Percentiles rank a stretch among this genome's conserved stretches.
phyloP scores from a whole-genome alignment of 495 filamentous ascomycete genomes.

The Neurospora hispaniola region DNA sequence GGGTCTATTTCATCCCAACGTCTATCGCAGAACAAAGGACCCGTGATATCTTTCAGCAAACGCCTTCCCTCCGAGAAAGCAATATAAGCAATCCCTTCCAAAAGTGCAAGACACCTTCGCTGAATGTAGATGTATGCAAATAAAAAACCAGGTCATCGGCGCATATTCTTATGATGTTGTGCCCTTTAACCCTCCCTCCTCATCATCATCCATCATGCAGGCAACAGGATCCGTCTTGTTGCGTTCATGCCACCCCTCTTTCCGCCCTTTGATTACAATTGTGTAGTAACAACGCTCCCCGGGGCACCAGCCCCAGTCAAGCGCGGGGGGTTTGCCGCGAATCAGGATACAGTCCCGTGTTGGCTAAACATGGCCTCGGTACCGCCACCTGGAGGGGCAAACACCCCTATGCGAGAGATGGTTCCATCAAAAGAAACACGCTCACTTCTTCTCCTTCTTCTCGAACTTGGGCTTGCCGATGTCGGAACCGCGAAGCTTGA shows the following conservation, averaged over 20 bases:
- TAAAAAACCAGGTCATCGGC: neutral
- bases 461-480: constrained; percentile 69
- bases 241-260: neutral
- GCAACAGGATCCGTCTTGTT: neutral
- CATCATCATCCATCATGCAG: neutral
- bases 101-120: neutral
- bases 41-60: neutral
- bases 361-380: neutral
- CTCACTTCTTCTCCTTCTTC: constrained; percentile 49
- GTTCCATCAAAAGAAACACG: neutral
- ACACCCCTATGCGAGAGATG: neutral
- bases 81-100: neutral
- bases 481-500: constrained; percentile 70
- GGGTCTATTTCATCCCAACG: constrained; percentile 2
- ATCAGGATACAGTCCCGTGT: neutral
- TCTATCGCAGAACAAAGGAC: neutral
- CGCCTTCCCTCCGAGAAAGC: neutral
- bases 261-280: neutral
- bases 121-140: neutral
- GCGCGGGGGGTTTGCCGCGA: neutral
- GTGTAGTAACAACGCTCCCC: neutral
- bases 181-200: neutral
- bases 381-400: neutral
- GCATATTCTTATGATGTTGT: neutral
- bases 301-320: neutral